Evolutionary conservation across 768 basidiomycete species (phyloP).

Genomic region (Tricholoma furcatifolium): DNA sequence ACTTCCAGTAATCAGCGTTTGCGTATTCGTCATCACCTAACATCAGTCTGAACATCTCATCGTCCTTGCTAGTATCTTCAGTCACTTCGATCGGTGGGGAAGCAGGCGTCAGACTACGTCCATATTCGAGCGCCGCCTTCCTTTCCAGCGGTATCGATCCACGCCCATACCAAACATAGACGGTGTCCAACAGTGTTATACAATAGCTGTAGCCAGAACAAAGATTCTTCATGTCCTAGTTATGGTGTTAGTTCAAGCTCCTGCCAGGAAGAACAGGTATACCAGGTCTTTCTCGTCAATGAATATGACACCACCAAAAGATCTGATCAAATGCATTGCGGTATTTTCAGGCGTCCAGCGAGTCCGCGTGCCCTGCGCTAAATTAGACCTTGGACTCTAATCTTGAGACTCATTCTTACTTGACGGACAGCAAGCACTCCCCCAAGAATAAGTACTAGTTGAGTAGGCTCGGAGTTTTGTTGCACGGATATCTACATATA

Average conservation of each 20-base stretch:
- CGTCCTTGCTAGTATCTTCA: constrained; percentile 63
- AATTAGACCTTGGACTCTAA: not conserved
- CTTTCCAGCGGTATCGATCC: constrained; percentile 64
- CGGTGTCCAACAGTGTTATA: constrained; percentile 61
- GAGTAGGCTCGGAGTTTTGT: constrained; percentile 64
- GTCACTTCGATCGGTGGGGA: constrained; percentile 50
- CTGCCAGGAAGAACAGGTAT: constrained; percentile 18
- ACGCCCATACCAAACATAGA: constrained; percentile 82
- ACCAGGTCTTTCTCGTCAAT: constrained; percentile 79
- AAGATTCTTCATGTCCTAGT: constrained; percentile 60
- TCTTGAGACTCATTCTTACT: constrained; percentile 35
- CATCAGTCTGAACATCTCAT: constrained; percentile 87
- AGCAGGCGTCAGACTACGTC: constrained; percentile 39
- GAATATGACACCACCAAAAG: constrained; percentile 43
- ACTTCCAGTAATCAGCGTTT: constrained; percentile 81
- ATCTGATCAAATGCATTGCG: constrained; percentile 74
- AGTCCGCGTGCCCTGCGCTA: constrained; percentile 57
- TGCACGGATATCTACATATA: constrained; percentile 38
- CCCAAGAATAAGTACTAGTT: constrained; percentile 64
- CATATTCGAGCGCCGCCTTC: constrained; percentile 62
- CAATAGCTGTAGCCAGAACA: constrained; percentile 89
- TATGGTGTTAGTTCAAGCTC: not conserved
- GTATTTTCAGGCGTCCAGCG: constrained; percentile 83
- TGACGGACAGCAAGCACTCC: constrained; percentile 74
- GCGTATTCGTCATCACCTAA: constrained; percentile 77